These are phyloP conservation scores for Nemania serpens DNA, from an alignment of 2,329 filamentous ascomycete genomes.

Conservation along the genomic window DNA sequence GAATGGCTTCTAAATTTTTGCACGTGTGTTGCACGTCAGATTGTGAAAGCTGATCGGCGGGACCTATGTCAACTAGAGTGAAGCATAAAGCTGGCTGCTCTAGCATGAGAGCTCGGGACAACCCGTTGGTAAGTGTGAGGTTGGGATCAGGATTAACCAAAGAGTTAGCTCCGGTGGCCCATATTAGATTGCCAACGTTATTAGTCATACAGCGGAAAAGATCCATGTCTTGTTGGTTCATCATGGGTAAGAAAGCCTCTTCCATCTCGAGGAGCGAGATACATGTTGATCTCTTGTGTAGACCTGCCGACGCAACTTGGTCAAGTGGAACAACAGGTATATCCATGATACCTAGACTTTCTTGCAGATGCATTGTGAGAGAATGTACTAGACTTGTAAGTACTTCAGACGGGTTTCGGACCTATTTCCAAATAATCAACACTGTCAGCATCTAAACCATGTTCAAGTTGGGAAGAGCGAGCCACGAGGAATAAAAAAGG, in stretches of 20 bases:
- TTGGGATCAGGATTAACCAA: conserved; percentile 2
- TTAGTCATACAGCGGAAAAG: neutral
- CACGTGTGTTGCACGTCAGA: no score
- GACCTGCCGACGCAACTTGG: neutral
- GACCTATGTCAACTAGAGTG: conserved; percentile 16
- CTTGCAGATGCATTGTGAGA: neutral
- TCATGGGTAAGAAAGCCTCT: neutral
- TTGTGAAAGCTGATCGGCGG: neutral
- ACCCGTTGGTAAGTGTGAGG: conserved; percentile 9
- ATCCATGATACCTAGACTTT: neutral
- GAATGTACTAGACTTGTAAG: no score
- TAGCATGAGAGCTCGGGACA: conserved; percentile 15
- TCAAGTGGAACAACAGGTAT: neutral
- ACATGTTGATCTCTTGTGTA: neutral
- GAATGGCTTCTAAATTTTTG: no score
- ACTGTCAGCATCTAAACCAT: no score
- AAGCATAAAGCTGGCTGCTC: conserved; percentile 19
- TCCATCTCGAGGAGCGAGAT: conserved; percentile 11
- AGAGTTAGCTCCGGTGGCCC: conserved; percentile 6
- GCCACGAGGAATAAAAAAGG: no score
- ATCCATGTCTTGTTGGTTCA: conserved; percentile 1
- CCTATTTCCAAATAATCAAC: no score
- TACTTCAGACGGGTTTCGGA: no score
- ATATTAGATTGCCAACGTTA: neutral
- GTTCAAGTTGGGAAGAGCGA: no score